Conservation (phyloP, 75 land plant species). For the Isoetes taiwanensis region DNA sequence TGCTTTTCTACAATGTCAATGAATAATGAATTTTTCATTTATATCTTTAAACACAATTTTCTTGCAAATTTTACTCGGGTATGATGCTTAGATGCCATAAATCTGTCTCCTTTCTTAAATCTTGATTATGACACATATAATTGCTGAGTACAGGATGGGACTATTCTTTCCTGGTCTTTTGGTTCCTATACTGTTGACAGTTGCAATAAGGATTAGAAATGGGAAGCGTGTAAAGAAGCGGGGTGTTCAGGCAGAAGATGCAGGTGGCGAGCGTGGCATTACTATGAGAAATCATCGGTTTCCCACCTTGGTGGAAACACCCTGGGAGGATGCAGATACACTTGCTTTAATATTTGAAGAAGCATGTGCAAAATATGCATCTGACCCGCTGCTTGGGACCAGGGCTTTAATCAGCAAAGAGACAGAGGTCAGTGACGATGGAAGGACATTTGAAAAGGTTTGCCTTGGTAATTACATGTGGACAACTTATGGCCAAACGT, state of each 20-base stretch:
- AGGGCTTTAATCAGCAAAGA: background rate
- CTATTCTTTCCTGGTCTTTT: background rate
- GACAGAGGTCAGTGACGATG: background rate
- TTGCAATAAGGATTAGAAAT: background rate
- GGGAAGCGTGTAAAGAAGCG: background rate
- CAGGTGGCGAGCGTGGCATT: background rate
- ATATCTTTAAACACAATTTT: too few relatives aligned
- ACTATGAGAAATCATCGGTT: background rate
- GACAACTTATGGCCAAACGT: background rate
- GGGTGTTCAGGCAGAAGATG: background rate
- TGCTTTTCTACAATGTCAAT: too few relatives aligned
- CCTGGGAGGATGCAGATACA: background rate
- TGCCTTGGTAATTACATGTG: background rate
- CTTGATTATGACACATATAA: too few relatives aligned
- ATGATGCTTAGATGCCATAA: too few relatives aligned
- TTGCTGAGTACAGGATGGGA: too few relatives aligned
- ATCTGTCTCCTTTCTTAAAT: too few relatives aligned
- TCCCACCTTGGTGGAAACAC: conserved; percentile 1
- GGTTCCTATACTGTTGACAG: background rate
- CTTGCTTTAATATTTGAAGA: background rate
- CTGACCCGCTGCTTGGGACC: background rate
- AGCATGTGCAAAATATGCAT: background rate
- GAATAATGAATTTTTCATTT: too few relatives aligned
- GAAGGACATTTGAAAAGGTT: background rate
- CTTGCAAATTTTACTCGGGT: too few relatives aligned